Evolutionary conservation across 225 moss, liverwort and hornwort species (phyloP).

Genomic region (Bryum argenteum): DNA sequence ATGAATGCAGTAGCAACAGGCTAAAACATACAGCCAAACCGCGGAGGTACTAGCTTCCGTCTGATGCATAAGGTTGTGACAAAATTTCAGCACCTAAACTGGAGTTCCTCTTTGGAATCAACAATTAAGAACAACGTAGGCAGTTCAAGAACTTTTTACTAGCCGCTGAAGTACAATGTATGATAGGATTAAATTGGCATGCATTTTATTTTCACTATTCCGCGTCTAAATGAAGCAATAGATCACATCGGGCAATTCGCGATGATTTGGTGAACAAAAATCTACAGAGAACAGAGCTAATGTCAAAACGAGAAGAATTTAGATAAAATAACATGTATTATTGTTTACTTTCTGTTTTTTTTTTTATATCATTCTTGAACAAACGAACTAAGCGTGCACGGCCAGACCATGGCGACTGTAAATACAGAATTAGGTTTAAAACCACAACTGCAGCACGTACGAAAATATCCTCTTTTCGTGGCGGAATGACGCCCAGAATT

Average conservation of each 20-base stretch:
- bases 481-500: neutral
- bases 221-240: neutral
- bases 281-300: conserved; percentile 16
- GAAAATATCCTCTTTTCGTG: neutral
- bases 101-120: neutral
- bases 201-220: neutral
- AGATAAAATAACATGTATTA: neutral
- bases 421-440: conserved; percentile 41
- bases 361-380: neutral
- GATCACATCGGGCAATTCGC: neutral
- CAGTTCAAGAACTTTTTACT: neutral
- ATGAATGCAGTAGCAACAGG: neutral
- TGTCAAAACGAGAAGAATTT: neutral
- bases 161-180: conserved; percentile 1
- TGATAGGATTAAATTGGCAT: neutral
- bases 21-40: conserved; percentile 22
- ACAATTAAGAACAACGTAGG: neutral
- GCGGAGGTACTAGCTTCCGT: conserved; percentile 23
- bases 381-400: conserved; percentile 7
- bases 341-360: no score
- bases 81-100: conserved; percentile 14
- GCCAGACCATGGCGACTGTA: conserved; percentile 10
- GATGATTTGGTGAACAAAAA: neutral
- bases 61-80: conserved; percentile 23
- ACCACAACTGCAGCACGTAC: conserved; percentile 5